phyloP scores from a whole-genome alignment of 495 filamentous ascomycete species.

The Penicillium paradoxum region DNA sequence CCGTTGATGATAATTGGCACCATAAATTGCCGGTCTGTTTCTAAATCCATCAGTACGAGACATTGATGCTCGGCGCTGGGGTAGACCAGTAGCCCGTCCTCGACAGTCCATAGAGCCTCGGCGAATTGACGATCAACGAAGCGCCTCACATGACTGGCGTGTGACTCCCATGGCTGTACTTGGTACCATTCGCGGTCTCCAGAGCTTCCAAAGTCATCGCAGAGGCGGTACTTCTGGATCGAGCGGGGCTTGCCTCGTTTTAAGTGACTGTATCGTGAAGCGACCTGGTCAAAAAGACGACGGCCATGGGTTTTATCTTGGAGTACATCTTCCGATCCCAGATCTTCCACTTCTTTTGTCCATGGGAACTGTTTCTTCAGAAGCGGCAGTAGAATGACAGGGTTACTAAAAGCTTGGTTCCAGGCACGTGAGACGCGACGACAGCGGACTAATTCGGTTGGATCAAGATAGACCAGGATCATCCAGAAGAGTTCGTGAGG shows the following conservation, averaged over 20 bases:
- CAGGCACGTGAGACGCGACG: constrained; percentile 53
- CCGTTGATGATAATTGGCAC: constrained; percentile 52
- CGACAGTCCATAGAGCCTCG: constrained; percentile 57
- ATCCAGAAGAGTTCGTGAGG: constrained; percentile 44
- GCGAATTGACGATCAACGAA: constrained; percentile 46
- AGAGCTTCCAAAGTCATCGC: constrained; percentile 30
- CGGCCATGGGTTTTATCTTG: constrained; percentile 30
- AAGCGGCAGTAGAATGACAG: constrained; percentile 39
- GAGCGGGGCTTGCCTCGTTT: constrained; percentile 43
- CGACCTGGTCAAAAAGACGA: constrained; percentile 47
- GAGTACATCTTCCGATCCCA: constrained; percentile 1
- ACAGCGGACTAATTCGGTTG: constrained; percentile 48
- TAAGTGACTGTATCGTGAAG: constrained; percentile 54
- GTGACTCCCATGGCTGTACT: constrained; percentile 54
- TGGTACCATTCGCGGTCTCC: constrained; percentile 41
- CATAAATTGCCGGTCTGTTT: constrained; percentile 35
- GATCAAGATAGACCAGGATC: constrained; percentile 38
- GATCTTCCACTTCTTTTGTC: constrained; percentile 48
- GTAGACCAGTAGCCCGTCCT: constrained; percentile 56
- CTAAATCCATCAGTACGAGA: constrained; percentile 53
- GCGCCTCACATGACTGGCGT: constrained; percentile 39
- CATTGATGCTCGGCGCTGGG: constrained; percentile 37
- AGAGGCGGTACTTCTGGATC: constrained; percentile 43
- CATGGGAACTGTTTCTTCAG: constrained; percentile 50
- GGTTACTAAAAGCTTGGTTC: constrained; percentile 50